Evolutionary conservation across 2,329 filamentous ascomycete genomes (phyloP).

Genomic region (Aspergillus proliferans): DNA sequence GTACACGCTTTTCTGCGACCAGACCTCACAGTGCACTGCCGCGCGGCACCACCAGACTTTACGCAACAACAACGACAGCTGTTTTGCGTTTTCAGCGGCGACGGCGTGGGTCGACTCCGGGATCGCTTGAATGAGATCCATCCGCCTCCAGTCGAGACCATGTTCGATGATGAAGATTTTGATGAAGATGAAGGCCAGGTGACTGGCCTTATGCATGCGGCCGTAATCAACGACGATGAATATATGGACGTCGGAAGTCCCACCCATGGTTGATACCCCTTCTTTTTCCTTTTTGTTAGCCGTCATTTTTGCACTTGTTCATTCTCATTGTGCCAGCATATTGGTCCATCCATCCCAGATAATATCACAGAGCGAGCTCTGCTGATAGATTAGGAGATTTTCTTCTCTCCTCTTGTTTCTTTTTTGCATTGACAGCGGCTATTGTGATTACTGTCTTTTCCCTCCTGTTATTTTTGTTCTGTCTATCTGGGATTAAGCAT

Average conservation of each 20-base stretch:
- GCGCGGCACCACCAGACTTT: slow-evolving; percentile 82
- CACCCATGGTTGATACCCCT: slow-evolving; percentile 29
- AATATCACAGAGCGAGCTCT: not conserved
- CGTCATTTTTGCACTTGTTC: slow-evolving; percentile 2
- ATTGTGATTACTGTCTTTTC: not conserved
- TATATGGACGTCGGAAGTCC: slow-evolving; percentile 33
- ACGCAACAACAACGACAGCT: slow-evolving; percentile 91
- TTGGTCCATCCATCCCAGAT: not conserved
- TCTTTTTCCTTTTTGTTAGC: slow-evolving; percentile 13
- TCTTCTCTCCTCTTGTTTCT: slow-evolving; percentile 5
- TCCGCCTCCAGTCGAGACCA: slow-evolving; percentile 28
- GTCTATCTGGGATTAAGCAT: slow-evolving; percentile 7
- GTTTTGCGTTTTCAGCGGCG: slow-evolving; percentile 94
- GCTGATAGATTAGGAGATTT: not conserved
- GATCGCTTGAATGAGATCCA: slow-evolving; percentile 62
- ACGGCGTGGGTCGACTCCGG: slow-evolving; percentile 70
- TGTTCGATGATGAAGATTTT: slow-evolving; percentile 41
- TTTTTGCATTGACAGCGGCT: slow-evolving; percentile 24
- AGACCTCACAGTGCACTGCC: slow-evolving; percentile 78
- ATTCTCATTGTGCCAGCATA: not conserved
- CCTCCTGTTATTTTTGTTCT: slow-evolving; percentile 2
- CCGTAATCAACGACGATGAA: slow-evolving; percentile 37
- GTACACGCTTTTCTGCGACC: slow-evolving; percentile 83
- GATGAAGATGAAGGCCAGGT: slow-evolving; percentile 39
- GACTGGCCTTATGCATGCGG: slow-evolving; percentile 37